Conservation (phyloP, 2,329 filamentous ascomycete species). For the Botrytis deweyae region DNA sequence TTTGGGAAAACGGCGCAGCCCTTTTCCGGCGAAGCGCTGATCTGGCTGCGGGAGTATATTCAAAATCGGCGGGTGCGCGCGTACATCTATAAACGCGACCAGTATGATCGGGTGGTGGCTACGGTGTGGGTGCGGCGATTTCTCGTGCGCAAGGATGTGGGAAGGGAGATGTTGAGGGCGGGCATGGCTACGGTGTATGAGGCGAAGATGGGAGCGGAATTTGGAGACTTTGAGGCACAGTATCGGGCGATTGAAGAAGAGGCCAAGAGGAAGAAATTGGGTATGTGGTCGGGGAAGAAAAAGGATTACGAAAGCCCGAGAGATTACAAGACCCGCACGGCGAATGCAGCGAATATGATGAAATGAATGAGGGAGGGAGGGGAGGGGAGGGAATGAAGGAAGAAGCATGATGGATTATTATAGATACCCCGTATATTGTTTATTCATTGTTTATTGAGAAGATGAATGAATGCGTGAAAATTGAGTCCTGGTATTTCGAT, state of each 20-base stretch:
- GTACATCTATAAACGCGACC: constrained; percentile 81
- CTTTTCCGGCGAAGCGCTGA: constrained; percentile 74
- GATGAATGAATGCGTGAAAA: neutral
- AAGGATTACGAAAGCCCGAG: constrained; percentile 76
- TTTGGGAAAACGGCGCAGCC: constrained; percentile 89
- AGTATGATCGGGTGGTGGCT: constrained; percentile 88
- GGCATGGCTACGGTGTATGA: constrained; percentile 92
- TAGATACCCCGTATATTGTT: neutral
- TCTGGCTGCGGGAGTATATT: constrained; percentile 76
- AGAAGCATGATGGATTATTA: neutral
- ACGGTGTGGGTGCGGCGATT: constrained; percentile 73
- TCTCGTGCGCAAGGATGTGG: constrained; percentile 73
- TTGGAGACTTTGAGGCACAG: constrained; percentile 63
- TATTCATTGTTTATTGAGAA: neutral
- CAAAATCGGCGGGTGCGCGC: constrained; percentile 72
- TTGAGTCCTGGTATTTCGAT: neutral
- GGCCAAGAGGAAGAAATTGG: constrained; percentile 63
- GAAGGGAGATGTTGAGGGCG: constrained; percentile 80
- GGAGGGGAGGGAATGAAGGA: neutral
- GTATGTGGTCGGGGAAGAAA: constrained; percentile 72
- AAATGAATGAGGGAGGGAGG: constrained; percentile 28
- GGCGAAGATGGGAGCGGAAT: constrained; percentile 85
- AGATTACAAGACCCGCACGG: constrained; percentile 71
- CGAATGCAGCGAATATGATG: constrained; percentile 36
- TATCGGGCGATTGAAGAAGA: constrained; percentile 66